Evolutionary conservation across 1,284 basidiomycete genomes (phyloP), one percentile per base, ranked within the genome.

Genomic region (Phenoliferia sp.): DNA sequence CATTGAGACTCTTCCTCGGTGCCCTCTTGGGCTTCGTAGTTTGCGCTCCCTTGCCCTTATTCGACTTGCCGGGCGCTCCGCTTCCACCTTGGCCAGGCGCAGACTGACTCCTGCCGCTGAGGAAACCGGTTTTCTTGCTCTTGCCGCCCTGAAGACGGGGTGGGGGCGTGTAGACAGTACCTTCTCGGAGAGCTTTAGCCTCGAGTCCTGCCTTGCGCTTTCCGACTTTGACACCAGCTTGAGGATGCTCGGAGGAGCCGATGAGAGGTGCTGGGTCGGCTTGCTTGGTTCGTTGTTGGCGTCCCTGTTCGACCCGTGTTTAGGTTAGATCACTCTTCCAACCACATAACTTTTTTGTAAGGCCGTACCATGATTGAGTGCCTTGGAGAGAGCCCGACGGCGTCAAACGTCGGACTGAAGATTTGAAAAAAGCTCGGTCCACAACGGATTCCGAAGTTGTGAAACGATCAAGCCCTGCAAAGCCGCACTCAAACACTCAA

Each of bases 181-280:
- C 39, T 44, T 44, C 39, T 12, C 39, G 39, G 39, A 44, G 39
- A 22, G 39, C 39, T 44, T 44, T 44, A 1, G 69, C 69, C 57
- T 68, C 69, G 52, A 67, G 54, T 0, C 54, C 63, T 32, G 67
- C 67, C 62, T 73, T 73, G 55, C 69, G 67, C 50, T 73, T 73
- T 33, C 71, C 71, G 57, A 67, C 66, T 61, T 69, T 69, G 17
- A 60, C 55, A 4, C 64, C 65, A 0, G 64, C 61, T 17, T 63
- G 67, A 2, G 71, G 71, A 62, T 73, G 71, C 3, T 67, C 64
- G 32, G 58, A 59, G 4, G 62, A 61, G 44, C 60, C 62, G 22
- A 56, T 31, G 55, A 73, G 57, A 3, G 71, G 71, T 19, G 62
- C 26, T 3, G 71, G 71, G 36, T 70, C 71, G 28, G n/a, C 44